Evolutionary conservation across 2,329 filamentous ascomycete genomes (phyloP), one percentile per base, ranked within the genome.

Genomic region (Cordyceps pruinosa): DNA sequence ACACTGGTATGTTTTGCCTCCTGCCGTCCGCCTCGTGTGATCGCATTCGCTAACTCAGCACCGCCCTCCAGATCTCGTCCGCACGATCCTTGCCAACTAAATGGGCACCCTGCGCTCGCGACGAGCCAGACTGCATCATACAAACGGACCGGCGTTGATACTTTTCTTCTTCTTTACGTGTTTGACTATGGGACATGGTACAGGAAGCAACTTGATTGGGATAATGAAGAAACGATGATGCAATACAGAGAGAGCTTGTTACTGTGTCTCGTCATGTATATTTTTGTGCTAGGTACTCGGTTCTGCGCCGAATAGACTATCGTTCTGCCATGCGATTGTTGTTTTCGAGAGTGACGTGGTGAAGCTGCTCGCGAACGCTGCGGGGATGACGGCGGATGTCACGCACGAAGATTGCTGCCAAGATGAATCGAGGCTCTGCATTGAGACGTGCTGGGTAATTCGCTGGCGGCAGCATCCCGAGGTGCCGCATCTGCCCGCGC

Each of bases 31-130:
- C 4, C n/a, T 30, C 7, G 19, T 15, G 30, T 34, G 19, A 28
- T 23, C 2, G 26, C 49, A 25, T 13, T 28, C 49, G 35, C 51
- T 48, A 21, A 59, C 42, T 3, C 17, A 7, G 6, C 23, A 44
- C 32, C 34, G 4, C 12, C n/a, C 4, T 10, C 15, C 64, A 90
- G 89, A 94, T 61, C 86, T 94, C 59, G 89, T 94, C 68, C 86
- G 89, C 68, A 93, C 89, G 54, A 91, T 94, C 69, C 85, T 94
- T 64, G 88, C 89, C 72, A 93, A 93, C 77, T 94, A 81, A 66
- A 60, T 54, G 72, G 19, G 52, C 45, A 48, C 21, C 25, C 34
- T 54, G 26, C 32, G 48, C 49, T 54, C 30, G 28, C 41, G 28
- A 32, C 30, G 39, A 46, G 42, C 54, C 47, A 34, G 39, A 47